Evolutionary conservation across 495 filamentous ascomycete genomes (phyloP), one percentile per base, ranked within the genome.

Genomic region (Lophium mytilinum): DNA sequence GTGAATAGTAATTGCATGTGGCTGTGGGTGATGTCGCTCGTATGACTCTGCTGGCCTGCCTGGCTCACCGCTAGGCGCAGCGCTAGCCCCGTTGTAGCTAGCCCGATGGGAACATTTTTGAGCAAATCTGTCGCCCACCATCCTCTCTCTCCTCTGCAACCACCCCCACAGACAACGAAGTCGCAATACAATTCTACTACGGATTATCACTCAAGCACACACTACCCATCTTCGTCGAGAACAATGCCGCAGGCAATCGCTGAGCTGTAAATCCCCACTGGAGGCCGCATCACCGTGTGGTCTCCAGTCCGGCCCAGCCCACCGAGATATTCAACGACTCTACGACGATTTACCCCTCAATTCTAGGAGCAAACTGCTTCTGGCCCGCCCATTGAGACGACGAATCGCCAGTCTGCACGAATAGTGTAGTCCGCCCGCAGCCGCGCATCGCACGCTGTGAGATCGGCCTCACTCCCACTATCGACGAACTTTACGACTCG

Each of bases 261-360:
- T 89, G 87, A 86, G 87, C 88, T 94, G 86, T 94, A 88, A 90
- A 88, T 74, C 76, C 76, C 82, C 85, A 83, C 89, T 91, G 85
- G 83, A 83, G 84, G 78, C 78, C 75, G 68, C 78, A 77, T 71
- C 67, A 75, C 77, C 77, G 80, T 78, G 80, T 68, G 82, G 81
- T 85, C 83, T 84, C 81, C 88, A 90, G 88, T 82, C 79, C 78
- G 73, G 73, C 68, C 79, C 82, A 79, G 80, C 86, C 87, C 82
- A 76, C 88, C 87, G 88, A 80, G 76, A 71, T 72, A 80, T 83
- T 79, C 80, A 83, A 76, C 45, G 79, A 76, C 73, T 78, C 75
- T 80, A 86, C 85, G 86, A 92, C 86, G 83, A 87, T 87, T 84
- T 82, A 81, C 62, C 71, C 76, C 78, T 78, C 24, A 30, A 30